Conservation (phyloP, 352 stramenopile genomes). For the Peronosclerospora sorghi region DNA sequence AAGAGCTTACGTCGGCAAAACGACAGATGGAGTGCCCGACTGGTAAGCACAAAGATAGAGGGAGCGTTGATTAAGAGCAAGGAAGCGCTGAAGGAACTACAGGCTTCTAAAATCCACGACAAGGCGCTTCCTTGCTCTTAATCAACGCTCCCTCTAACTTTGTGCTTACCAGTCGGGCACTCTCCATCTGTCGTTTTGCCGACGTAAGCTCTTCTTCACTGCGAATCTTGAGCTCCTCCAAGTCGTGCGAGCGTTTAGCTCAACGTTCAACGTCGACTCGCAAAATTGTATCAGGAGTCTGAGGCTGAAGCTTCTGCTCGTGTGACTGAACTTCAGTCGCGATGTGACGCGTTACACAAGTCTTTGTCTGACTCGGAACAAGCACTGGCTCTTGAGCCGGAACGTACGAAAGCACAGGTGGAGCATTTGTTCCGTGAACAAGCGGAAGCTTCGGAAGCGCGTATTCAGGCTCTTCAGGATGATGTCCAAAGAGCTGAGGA, state of each 20-base stretch:
- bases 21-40: slow-evolving; percentile 45
- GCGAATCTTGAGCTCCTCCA: too few relatives aligned
- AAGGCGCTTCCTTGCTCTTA: slow-evolving; percentile 49
- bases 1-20: slow-evolving; percentile 36
- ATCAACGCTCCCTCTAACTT: slow-evolving; percentile 60
- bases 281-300: too few relatives aligned
- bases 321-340: too few relatives aligned
- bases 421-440: too few relatives aligned
- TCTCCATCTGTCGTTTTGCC: slow-evolving; percentile 43
- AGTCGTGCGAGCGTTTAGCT: too few relatives aligned
- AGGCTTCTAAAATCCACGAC: slow-evolving; percentile 44
- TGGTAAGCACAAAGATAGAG: slow-evolving; percentile 61
- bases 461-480: too few relatives aligned
- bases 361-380: slow-evolving; percentile 48
- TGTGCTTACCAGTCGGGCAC: slow-evolving; percentile 37
- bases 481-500: too few relatives aligned
- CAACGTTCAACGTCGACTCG: too few relatives aligned
- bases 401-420: too few relatives aligned
- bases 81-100: slow-evolving; percentile 56
- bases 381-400: too few relatives aligned
- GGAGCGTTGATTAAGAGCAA: slow-evolving; percentile 47
- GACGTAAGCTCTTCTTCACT: slow-evolving; percentile 39
- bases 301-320: too few relatives aligned
- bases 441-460: too few relatives aligned
- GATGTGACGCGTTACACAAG: slow-evolving; percentile 44